Conservation (phyloP, 1,284 basidiomycete genomes). For the Peniophora sp. region DNA sequence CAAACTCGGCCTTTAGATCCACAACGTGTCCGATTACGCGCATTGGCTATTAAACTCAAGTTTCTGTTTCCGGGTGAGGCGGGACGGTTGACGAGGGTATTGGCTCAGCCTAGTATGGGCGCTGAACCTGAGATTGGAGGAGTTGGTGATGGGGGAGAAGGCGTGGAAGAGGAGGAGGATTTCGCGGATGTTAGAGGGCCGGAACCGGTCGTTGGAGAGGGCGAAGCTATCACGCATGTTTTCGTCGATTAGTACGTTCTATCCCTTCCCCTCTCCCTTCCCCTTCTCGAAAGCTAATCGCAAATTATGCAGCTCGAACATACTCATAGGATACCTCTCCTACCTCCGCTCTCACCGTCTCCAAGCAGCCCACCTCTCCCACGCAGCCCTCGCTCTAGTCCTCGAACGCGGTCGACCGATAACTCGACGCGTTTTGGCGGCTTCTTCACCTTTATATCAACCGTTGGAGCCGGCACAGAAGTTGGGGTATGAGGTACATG, state of each 20-base stretch:
- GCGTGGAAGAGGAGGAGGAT: too few relatives aligned
- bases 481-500: constrained; percentile 73
- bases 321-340: constrained; percentile 69
- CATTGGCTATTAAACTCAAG: constrained; percentile 47
- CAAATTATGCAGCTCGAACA: constrained; percentile 76
- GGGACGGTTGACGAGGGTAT: constrained; percentile 34
- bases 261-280: constrained; percentile 1
- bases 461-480: constrained; percentile 69
- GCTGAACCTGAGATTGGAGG: too few relatives aligned
- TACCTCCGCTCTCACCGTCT: constrained; percentile 49
- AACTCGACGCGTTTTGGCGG: constrained; percentile 65
- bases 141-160: too few relatives aligned
- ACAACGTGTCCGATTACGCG: constrained; percentile 41
- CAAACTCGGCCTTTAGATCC: too few relatives aligned
- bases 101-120: constrained; percentile 31
- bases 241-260: constrained; percentile 74
- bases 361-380: constrained; percentile 44
- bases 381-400: constrained; percentile 62
- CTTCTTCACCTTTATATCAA: constrained; percentile 77
- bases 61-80: constrained; percentile 50
- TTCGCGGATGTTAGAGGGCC: constrained; percentile 48
- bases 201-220: constrained; percentile 21
- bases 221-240: constrained; percentile 66
- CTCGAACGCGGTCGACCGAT: constrained; percentile 68
- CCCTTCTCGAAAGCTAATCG: too few relatives aligned